Conservation (phyloP, 345 rosid species). For the Syzygium grande region DNA sequence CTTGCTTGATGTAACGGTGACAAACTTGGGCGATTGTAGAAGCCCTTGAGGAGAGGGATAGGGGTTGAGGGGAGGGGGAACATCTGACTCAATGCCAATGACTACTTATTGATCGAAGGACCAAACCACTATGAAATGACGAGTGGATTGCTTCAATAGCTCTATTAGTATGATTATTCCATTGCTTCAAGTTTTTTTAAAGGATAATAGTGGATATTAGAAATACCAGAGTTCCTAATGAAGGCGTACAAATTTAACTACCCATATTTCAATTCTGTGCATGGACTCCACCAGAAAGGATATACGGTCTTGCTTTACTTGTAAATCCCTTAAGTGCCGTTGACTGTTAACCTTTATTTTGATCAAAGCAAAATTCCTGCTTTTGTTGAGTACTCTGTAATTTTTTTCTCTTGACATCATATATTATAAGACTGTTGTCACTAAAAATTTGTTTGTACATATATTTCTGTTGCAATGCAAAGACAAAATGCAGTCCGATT, state of each 20-base stretch:
- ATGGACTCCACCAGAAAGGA: neutral
- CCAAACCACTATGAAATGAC: neutral
- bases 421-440: neutral
- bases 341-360: neutral
- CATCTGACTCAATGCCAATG: neutral
- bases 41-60: neutral
- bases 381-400: neutral
- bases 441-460: neutral
- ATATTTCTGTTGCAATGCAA: neutral
- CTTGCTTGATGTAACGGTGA: neutral
- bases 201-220: neutral
- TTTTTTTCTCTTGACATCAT: neutral
- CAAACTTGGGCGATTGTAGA: neutral
- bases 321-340: neutral
- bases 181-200: neutral
- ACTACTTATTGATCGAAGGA: neutral
- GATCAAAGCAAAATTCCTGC: neutral
- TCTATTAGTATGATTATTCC: neutral
- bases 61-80: neutral
- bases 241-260: neutral
- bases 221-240: neutral
- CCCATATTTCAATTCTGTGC: neutral
- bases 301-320: neutral
- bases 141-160: neutral
- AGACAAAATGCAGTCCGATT: constrained; percentile 56